Conservation (phyloP, 164 flowering plant genomes). For the Tinospora cordifolia region DNA sequence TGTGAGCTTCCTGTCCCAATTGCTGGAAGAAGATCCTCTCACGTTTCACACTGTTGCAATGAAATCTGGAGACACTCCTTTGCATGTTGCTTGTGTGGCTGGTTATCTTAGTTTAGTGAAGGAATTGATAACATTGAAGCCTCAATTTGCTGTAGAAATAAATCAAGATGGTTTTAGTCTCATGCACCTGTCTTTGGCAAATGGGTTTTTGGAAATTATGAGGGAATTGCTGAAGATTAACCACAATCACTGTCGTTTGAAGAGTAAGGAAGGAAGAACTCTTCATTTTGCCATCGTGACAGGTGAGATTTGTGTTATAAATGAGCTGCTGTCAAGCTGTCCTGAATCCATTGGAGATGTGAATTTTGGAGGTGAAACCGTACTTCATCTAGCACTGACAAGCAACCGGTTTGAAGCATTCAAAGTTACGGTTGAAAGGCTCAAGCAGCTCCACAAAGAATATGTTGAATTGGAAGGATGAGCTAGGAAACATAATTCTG, state of each 20-base stretch:
- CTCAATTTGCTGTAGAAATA: slow-evolving; percentile 23
- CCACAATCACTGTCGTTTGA: slow-evolving; percentile 15
- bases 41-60: slow-evolving; percentile 14
- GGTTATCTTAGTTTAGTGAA: slow-evolving; percentile 27
- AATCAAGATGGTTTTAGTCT: slow-evolving; percentile 34
- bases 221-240: slow-evolving; percentile 6
- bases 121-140: slow-evolving; percentile 23
- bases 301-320: slow-evolving; percentile 26
- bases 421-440: slow-evolving; percentile 15
- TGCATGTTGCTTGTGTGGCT: slow-evolving; percentile 26
- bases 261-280: slow-evolving; percentile 24
- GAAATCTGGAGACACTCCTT: slow-evolving; percentile 19
- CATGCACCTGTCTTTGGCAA: slow-evolving; percentile 22
- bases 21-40: slow-evolving; percentile 7
- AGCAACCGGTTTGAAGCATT: slow-evolving; percentile 24
- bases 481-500: slow-evolving; percentile 29
- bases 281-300: slow-evolving; percentile 32
- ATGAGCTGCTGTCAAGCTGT: slow-evolving; percentile 19
- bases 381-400: slow-evolving; percentile 40
- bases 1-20: neutral
- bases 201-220: slow-evolving; percentile 5
- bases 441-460: slow-evolving; percentile 11
- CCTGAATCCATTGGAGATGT: slow-evolving; percentile 21
- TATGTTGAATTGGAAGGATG: slow-evolving; percentile 25
- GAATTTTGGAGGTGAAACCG: slow-evolving; percentile 24